Base-by-base conservation (phyloP, 805 yeast species). In the Candida awuae region DNA sequence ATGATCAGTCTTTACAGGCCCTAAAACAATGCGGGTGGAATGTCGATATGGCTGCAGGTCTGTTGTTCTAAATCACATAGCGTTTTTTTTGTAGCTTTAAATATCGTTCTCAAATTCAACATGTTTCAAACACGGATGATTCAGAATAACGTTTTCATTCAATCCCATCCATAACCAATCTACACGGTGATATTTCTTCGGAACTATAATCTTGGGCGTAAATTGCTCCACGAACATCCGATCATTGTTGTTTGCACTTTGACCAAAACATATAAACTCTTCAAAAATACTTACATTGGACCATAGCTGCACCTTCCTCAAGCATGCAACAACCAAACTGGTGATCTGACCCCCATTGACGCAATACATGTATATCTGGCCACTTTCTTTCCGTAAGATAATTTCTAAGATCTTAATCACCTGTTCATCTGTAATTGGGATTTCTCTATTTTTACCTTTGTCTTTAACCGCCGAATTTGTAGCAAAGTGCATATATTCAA, bases 261-360 rank as follows among this genome's bases (percentile, higher is more conserved):
- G 78, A 8, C 88, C 74, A 56, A 75, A 88, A 40, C 78, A 75
- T 30, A 82, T 70, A 52, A 83, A 88, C 61, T 90, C 98, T 46
- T 80, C 84, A 50, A 84, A 76, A 12, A 90, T 87, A 1, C 96
- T 80, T 3, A 86, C 84, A 6, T 84, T 73, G 8, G 92, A 80
- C 98, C 98, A 92, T 49, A 81, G 76, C 19, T 85, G 82, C 15
- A 84, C 62, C 49, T 84, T 84, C 26, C 98, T 62, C 28, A 87
- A 62, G 55, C 97, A 87, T 4, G 96, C 97, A 18, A 90, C 72
- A 1, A 85, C 76, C 33, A 92, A 64, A 18, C 90, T 75, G 0
- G 95, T 84, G 2, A 84, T 81, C 47, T 85, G 87, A 8, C 94
- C 87, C 0, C 97, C 97, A 54, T 86, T 88, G 19, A 79, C 63